Base-by-base conservation (phyloP, 192 early-diverging fungal species). In the Diversispora eburnea region DNA sequence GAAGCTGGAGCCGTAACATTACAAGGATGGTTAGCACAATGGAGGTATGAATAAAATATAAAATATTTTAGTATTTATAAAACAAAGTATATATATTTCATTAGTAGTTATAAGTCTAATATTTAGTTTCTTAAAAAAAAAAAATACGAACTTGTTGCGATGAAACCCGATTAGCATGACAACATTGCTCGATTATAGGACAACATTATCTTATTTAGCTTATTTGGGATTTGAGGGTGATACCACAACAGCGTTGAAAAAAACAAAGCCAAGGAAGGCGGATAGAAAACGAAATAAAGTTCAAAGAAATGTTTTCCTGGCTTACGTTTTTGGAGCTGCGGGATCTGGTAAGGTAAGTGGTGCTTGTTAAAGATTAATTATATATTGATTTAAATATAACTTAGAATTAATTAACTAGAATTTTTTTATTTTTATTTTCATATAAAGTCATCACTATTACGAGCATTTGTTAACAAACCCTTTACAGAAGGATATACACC, bases 1-100 rank as follows among this genome's bases (percentile, higher is more conserved):
- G 92, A 93, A 52, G 84, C 92, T 1, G 95, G 94, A 15, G 88
- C 89, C 12, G 92, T 99, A 8, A 96, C 98, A 3, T 82, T 98
- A 62, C 95, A 97, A 78, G 95, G 96, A 17, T 99, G 95, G 84
- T 80, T 99, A 39, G 96, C 95, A n/a, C 96, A 98, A 77, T 99
- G 98, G 98, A 96, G 92, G 92, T 93, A 77, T 64, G 54, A 45
- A 20, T 56, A 47, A 22, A 17, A 20, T 12, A 4, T 22, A 8
- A 3, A 22, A 48, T 49, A 48, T 46, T 22, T 48, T 5, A 33
- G 0, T 33, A 33, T 33, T 33, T 49, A 8, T 10, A 12, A 22
- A 49, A n/a, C 41, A 63, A 41, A 45, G 12, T 22, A 66, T 33
- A 33, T 33, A 33, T 33, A 33, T n/a, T 64, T 5, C 22, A 58